Evolutionary conservation across 2,329 filamentous ascomycete species (phyloP).

Genomic region (Ophiognomonia clavigignenti-juglandacearum): DNA sequence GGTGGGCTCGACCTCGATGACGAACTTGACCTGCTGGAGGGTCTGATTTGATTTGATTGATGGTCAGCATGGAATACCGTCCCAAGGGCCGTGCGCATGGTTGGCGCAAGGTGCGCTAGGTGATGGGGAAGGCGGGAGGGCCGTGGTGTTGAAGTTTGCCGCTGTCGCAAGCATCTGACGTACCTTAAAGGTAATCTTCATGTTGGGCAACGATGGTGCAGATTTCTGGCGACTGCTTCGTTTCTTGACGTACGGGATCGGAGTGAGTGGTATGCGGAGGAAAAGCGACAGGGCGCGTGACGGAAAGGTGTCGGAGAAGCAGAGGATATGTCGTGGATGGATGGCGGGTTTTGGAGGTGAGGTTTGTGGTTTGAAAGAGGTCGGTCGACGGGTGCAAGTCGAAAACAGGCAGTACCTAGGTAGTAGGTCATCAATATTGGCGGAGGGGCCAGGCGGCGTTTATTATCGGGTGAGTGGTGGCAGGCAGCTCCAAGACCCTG

Average conservation of each 20-base stretch:
- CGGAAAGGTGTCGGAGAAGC: too few relatives aligned
- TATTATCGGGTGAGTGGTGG: too few relatives aligned
- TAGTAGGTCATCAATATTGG: too few relatives aligned
- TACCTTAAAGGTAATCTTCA: constrained; percentile 68
- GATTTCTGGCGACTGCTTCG: constrained; percentile 26
- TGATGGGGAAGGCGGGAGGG: not conserved
- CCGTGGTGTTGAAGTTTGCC: not conserved
- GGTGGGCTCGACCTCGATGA: constrained; percentile 87
- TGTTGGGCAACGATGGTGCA: constrained; percentile 41
- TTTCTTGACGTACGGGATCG: not conserved
- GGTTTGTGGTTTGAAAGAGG: too few relatives aligned
- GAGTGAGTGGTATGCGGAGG: too few relatives aligned
- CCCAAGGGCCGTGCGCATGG: not conserved
- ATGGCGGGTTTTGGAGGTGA: constrained; percentile 1
- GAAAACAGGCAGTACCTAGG: too few relatives aligned
- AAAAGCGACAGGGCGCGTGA: too few relatives aligned
- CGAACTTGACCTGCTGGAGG: constrained; percentile 98
- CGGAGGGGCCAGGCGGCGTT: too few relatives aligned
- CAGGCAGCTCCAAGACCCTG: too few relatives aligned
- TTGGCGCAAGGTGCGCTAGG: not conserved
- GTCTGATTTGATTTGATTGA: constrained; percentile 56
- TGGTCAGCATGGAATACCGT: constrained; percentile 14
- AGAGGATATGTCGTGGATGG: too few relatives aligned
- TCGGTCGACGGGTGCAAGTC: too few relatives aligned
- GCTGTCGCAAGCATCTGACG: constrained; percentile 21